Evolutionary conservation across 2,329 filamentous ascomycete genomes (phyloP).

Genomic region (Dactylellina parvicollis): DNA sequence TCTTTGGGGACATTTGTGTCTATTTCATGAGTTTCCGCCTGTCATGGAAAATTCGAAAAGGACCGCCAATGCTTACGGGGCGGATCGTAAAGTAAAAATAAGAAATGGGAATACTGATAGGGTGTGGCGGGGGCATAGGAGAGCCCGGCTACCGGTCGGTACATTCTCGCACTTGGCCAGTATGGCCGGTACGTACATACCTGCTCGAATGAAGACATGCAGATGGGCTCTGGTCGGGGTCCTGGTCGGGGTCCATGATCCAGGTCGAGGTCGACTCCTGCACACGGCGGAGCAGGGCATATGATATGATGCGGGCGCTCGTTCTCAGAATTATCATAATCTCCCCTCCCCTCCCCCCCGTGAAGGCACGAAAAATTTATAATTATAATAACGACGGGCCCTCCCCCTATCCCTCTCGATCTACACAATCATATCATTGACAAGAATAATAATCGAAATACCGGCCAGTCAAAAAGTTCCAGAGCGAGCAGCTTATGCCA

Average conservation of each 20-base stretch:
- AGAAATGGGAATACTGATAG: too few relatives aligned
- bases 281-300: not conserved
- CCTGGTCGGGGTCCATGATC: not conserved
- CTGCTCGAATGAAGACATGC: too few relatives aligned
- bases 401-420: not conserved
- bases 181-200: too few relatives aligned
- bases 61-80: not conserved
- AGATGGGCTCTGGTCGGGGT: too few relatives aligned
- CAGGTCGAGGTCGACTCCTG: not conserved
- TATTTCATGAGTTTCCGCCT: too few relatives aligned
- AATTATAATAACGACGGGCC: conserved; percentile 14
- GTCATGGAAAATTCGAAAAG: too few relatives aligned
- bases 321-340: too few relatives aligned
- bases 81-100: not conserved
- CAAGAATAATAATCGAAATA: not conserved
- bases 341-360: not conserved
- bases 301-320: too few relatives aligned
- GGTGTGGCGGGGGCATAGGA: too few relatives aligned
- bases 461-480: not conserved
- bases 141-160: too few relatives aligned
- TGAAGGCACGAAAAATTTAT: conserved; percentile 19
- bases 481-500: conserved; percentile 1
- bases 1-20: too few relatives aligned
- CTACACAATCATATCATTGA: not conserved
- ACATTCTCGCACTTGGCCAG: too few relatives aligned